A percentile compares a stretch with the other conserved stretches of the same genome.
Conservation (phyloP, 306 rosid species). For the Vicia villosa region DNA sequence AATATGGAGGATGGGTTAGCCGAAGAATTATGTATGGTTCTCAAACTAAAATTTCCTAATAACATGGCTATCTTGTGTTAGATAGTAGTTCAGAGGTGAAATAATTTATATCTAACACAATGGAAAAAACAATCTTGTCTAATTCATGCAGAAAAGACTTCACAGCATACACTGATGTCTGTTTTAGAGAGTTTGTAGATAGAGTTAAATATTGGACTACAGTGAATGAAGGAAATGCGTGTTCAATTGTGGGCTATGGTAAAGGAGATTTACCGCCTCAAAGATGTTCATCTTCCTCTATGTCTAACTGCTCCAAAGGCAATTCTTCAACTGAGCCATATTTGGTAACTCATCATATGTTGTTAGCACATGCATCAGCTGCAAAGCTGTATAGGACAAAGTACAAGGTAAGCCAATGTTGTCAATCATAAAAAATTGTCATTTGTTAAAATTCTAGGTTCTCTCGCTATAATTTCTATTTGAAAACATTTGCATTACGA, state of each 20-base stretch:
- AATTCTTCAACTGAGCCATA: slow-evolving; percentile 60
- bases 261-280: slow-evolving; percentile 35
- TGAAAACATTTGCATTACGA: too few species aligned
- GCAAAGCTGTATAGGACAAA: slow-evolving; percentile 39
- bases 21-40: too few species aligned
- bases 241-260: slow-evolving; percentile 33
- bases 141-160: slow-evolving; percentile 50
- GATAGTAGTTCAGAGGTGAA: too few species aligned
- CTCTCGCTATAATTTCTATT: too few species aligned
- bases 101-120: neutral
- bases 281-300: slow-evolving; percentile 36
- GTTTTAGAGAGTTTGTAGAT: slow-evolving; percentile 57
- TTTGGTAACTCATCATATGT: slow-evolving; percentile 45
- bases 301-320: slow-evolving; percentile 46
- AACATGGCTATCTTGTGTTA: too few species aligned
- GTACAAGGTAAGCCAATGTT: slow-evolving; percentile 41
- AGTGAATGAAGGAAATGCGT: slow-evolving; percentile 47
- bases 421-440: too few species aligned
- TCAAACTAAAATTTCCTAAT: too few species aligned
- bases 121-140: neutral
- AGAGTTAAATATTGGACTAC: slow-evolving; percentile 61
- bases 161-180: slow-evolving; percentile 45
- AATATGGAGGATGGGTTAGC: too few species aligned
- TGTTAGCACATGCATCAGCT: slow-evolving; percentile 51
- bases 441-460: too few species aligned